These are phyloP conservation scores for Cutaneotrichosporon sp. DNA, from an alignment of 1,284 basidiomycete species.

Conservation along the genomic window DNA sequence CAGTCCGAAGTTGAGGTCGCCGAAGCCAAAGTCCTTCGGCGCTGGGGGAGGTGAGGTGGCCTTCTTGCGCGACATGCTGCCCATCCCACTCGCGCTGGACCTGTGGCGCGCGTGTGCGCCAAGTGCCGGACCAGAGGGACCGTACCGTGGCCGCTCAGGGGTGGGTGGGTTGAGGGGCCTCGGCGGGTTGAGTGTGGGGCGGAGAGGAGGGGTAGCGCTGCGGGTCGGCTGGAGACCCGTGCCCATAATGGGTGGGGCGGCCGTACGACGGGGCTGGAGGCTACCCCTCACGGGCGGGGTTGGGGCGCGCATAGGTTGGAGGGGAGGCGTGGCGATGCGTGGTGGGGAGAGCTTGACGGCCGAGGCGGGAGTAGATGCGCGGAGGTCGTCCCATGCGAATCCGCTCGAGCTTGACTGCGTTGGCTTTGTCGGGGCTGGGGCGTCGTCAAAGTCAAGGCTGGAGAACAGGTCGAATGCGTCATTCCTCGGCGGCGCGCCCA, in stretches of 20 bases:
- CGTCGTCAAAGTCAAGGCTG: slow-evolving; percentile 38
- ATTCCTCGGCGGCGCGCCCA: slow-evolving; percentile 2
- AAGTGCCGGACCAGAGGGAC: slow-evolving; percentile 5
- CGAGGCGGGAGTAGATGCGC: slow-evolving; percentile 14
- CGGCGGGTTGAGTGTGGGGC: neutral
- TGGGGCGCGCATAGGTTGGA: neutral
- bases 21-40: neutral
- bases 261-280: neutral
- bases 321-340: slow-evolving; percentile 6
- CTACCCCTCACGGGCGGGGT: neutral
- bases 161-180: neutral
- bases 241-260: neutral
- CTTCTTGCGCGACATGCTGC: neutral
- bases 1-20: neutral
- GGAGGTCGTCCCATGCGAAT: slow-evolving; percentile 35
- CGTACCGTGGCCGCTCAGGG: neutral
- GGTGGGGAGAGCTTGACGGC: slow-evolving; percentile 4
- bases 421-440: neutral
- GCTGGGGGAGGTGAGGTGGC: neutral
- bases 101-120: neutral
- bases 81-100: neutral
- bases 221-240: neutral
- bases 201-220: neutral
- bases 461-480: slow-evolving; percentile 41
- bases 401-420: slow-evolving; percentile 5